Conservation (phyloP, 306 rosid genomes). For the Calophaca sinica region DNA sequence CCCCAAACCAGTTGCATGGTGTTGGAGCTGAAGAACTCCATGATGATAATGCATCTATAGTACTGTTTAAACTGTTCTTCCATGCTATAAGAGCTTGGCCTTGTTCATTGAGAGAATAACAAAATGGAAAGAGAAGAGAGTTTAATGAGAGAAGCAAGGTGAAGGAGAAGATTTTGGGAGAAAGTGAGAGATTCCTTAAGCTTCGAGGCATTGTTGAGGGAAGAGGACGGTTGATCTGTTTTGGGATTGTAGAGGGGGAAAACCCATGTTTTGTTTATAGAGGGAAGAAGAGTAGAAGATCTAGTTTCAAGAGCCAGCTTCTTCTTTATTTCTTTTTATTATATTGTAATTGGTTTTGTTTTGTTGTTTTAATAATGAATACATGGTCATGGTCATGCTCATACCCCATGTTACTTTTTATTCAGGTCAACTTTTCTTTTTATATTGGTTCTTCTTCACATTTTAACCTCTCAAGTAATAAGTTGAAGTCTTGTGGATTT, state of each 20-base stretch:
- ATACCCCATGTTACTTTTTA: conserved; percentile 44
- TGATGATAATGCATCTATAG: conserved; percentile 61
- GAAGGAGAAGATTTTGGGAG: conserved; percentile 67
- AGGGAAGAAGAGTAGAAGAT: conserved; percentile 65
- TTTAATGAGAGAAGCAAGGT: conserved; percentile 62
- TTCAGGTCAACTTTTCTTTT: conserved; percentile 27
- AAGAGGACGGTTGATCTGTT: conserved; percentile 69
- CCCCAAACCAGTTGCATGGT: conserved; percentile 89
- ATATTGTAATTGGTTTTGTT: conserved; percentile 51
- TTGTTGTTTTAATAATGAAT: conserved; percentile 56
- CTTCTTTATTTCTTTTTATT: conserved; percentile 62
- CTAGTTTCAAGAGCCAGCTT: conserved; percentile 56
- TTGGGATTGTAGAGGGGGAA: conserved; percentile 93
- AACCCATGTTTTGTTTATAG: conserved; percentile 98
- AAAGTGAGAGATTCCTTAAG: conserved; percentile 76
- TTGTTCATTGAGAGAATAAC: conserved; percentile 80
- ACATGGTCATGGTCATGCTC: conserved; percentile 51
- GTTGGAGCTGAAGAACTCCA: conserved; percentile 64
- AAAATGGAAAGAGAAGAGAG: conserved; percentile 63
- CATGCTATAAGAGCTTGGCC: conserved; percentile 83
- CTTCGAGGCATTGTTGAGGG: conserved; percentile 86
- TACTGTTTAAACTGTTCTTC: conserved; percentile 73
- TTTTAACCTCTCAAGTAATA: conserved; percentile 45
- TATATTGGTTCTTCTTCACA: conserved; percentile 31
- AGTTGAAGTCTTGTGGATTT: conserved; percentile 48